Evolutionary conservation across 768 basidiomycete species (phyloP).

Genomic region (Rhodocollybia butyracea): DNA sequence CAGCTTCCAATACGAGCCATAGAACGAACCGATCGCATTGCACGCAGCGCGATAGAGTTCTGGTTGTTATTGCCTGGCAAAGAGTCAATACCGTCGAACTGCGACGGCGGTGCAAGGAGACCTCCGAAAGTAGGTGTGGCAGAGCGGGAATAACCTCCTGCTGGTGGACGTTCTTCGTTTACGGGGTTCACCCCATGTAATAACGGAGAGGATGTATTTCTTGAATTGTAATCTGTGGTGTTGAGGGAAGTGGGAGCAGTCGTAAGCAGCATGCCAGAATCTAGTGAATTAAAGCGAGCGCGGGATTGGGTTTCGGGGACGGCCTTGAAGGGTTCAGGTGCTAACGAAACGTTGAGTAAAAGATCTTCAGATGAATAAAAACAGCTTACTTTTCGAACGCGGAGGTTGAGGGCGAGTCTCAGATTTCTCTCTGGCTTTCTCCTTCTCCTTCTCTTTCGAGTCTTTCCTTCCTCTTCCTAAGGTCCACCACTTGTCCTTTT

Average conservation of each 20-base stretch:
- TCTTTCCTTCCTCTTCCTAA: conserved; percentile 74
- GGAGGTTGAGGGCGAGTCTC: conserved; percentile 18
- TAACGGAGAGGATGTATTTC: conserved; percentile 2
- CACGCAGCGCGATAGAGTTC: conserved; percentile 72
- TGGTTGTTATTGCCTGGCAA: conserved; percentile 24
- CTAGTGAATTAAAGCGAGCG: conserved; percentile 65
- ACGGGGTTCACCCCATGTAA: background rate
- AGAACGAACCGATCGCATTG: conserved; percentile 72
- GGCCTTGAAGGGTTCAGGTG: conserved; percentile 41
- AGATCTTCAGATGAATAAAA: background rate
- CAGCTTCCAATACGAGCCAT: conserved; percentile 72
- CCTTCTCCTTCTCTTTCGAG: conserved; percentile 59
- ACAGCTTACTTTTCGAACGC: conserved; percentile 37
- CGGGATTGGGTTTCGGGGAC: conserved; percentile 25
- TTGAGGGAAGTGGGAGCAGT: background rate
- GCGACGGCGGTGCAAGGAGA: conserved; percentile 34
- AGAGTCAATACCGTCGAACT: conserved; percentile 5
- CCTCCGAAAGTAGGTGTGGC: conserved; percentile 34
- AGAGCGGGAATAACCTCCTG: conserved; percentile 26
- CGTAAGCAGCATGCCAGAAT: conserved; percentile 20
- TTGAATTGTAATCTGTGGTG: conserved; percentile 2
- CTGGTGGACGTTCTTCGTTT: background rate
- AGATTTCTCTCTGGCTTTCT: conserved; percentile 15
- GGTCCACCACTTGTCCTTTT: conserved; percentile 78
- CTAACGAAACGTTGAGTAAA: conserved; percentile 22